These are phyloP conservation scores for Immersiella caudata DNA, from an alignment of 495 filamentous ascomycete species.

Conservation along the genomic window DNA sequence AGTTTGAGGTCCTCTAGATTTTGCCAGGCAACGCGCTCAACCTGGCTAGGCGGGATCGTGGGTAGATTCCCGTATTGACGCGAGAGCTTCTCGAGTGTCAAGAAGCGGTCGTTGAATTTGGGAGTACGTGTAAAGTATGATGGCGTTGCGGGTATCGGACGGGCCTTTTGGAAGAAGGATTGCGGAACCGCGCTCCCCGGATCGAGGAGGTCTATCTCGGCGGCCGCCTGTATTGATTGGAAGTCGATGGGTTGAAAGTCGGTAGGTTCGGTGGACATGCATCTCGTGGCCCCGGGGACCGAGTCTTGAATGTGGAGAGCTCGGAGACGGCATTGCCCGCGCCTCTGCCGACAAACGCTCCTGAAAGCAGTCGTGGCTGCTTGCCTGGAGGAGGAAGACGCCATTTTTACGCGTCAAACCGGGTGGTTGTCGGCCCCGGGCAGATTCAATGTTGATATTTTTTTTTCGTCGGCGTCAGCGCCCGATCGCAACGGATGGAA, in stretches of 20 bases:
- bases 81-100: constrained; percentile 70
- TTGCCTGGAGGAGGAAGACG: constrained; percentile 35
- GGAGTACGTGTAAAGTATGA: constrained; percentile 92
- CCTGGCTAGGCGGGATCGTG: constrained; percentile 60
- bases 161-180: constrained; percentile 48
- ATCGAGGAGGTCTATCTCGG: constrained; percentile 23
- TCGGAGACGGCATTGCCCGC: constrained; percentile 32
- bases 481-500: constrained; percentile 24
- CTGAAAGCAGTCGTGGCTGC: constrained; percentile 32
- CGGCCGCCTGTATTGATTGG: constrained; percentile 27
- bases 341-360: constrained; percentile 23
- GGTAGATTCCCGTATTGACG: constrained; percentile 74
- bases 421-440: constrained; percentile 32
- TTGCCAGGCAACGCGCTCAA: constrained; percentile 82
- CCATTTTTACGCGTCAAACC: constrained; percentile 34
- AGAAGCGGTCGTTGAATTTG: constrained; percentile 80
- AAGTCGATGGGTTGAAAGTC: constrained; percentile 7
- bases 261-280: constrained; percentile 28
- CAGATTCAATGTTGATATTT: constrained; percentile 11
- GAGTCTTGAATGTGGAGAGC: constrained; percentile 24
- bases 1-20: constrained; percentile 74
- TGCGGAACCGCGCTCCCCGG: neutral
- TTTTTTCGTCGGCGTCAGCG: neutral
- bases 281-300: constrained; percentile 18
- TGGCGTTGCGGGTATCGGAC: constrained; percentile 79